Evolutionary conservation across 129 eudicot species (phyloP), one percentile per base, ranked within the genome.

Genomic region (sunflower (Helianthus annuus)): DNA sequence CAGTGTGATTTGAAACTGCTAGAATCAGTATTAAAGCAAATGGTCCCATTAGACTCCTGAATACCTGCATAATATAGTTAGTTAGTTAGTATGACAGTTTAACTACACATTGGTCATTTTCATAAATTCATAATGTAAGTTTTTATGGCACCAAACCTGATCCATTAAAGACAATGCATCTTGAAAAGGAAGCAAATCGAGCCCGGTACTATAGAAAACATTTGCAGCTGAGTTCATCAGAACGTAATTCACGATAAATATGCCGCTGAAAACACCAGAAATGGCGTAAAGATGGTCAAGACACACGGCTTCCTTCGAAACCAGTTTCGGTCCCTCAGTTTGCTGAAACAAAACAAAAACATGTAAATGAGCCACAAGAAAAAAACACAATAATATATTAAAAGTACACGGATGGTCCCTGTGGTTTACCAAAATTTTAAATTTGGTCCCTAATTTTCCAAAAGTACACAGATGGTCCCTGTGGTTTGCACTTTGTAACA

Each of bases 221-320:
- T 84, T 87, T 64, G 98, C 97, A 17, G 98, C 97, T 54, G 85
- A 82, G 75, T 81, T 90, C 88, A 94, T 85, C 56, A 90, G 78
- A 77, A 81, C 76, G 73, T 82, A 89, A 70, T 90, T 94, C 61
- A 86, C 89, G 69, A 90, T 64, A 79, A 87, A 94, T 74, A 90
- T 81, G 72, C 89, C 90, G 75, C 97, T 90, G 82, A 86, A 94
- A 78, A 90, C 78, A 68, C 86, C 80, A 4, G 80, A 54, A 62
- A 78, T 81, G 72, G 85, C 83, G 48, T 84, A 76, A 77, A 90
- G 84, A 86, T 90, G 95, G 66, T 87, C 85, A 64, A 84, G 83
- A 64, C 87, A 84, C 73, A 77, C 66, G 59, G 72, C 61, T 83
- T 79, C 89, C 83, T 84, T 88, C 34, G 91, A 74, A 63, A 84